phyloP scores from a whole-genome alignment of 1,284 basidiomycete species.

The Apiotrichum gamsii region DNA sequence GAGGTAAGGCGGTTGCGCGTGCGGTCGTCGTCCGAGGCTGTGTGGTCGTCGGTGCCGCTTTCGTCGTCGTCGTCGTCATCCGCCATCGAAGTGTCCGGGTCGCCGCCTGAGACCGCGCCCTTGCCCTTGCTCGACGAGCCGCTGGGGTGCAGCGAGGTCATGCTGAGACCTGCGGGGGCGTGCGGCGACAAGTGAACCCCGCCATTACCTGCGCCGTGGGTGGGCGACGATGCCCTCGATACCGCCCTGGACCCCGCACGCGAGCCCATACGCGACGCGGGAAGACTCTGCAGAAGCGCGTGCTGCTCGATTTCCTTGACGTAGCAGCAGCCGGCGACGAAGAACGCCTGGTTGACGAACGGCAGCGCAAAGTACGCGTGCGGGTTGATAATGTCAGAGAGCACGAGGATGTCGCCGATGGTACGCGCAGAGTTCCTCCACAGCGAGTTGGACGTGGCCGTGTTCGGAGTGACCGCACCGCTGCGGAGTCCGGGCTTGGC shows the following conservation, averaged over 20 bases:
- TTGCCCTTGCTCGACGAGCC: too few species aligned
- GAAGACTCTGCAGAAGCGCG: background rate
- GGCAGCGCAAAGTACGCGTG: slow-evolving; percentile 25
- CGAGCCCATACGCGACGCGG: too few species aligned
- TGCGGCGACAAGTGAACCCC: too few species aligned
- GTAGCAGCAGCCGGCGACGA: slow-evolving; percentile 30
- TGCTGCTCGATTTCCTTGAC: slow-evolving; percentile 21
- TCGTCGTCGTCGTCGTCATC: background rate
- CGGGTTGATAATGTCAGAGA: slow-evolving; percentile 29
- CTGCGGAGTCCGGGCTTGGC: slow-evolving; percentile 1
- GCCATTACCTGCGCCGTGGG: too few species aligned
- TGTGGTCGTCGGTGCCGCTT: background rate
- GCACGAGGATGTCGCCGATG: slow-evolving; percentile 31
- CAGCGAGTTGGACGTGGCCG: slow-evolving; percentile 9
- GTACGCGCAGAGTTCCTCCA: slow-evolving; percentile 30
- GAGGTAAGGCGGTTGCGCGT: too few species aligned
- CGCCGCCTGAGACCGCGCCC: too few species aligned
- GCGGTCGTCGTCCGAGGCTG: background rate
- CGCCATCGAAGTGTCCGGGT: background rate
- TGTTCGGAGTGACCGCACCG: slow-evolving; percentile 18
- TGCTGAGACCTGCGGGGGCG: too few species aligned
- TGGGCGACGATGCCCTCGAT: too few species aligned
- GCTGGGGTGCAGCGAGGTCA: background rate
- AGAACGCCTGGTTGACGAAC: slow-evolving; percentile 31
- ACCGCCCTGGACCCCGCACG: background rate